phyloP scores from a whole-genome alignment of 2,329 filamentous ascomycete genomes.

The Aulographum hederae region DNA sequence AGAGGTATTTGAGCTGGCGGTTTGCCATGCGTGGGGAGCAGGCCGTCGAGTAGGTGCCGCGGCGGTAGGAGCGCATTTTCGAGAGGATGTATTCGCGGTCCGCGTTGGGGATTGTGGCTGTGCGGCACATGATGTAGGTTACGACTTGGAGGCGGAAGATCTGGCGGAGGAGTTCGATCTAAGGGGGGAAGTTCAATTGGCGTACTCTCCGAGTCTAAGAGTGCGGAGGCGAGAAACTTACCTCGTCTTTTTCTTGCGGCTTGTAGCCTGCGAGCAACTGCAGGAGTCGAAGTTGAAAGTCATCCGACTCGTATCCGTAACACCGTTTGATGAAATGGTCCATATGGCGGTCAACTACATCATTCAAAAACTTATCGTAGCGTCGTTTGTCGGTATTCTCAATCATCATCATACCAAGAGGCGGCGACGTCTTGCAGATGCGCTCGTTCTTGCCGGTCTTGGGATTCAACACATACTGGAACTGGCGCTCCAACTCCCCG shows the following conservation, averaged over 20 bases:
- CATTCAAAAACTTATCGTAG: constrained; percentile 22
- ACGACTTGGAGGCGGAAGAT: constrained; percentile 26
- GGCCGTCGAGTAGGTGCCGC: constrained; percentile 8
- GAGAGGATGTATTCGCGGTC: constrained; percentile 17
- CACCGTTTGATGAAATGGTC: constrained; percentile 8
- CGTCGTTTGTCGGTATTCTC: constrained; percentile 23
- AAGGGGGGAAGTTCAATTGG: constrained; percentile 5
- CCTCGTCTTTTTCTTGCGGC: constrained; percentile 20
- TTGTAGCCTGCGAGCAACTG: constrained; percentile 20
- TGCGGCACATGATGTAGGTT: constrained; percentile 31
- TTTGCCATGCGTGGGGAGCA: constrained; percentile 28
- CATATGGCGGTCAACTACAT: constrained; percentile 3
- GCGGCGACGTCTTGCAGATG: constrained; percentile 20
- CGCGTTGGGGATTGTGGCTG: constrained; percentile 24
- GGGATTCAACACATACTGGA: constrained; percentile 23
- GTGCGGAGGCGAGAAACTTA: constrained; percentile 7
- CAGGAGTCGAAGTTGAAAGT: constrained; percentile 24
- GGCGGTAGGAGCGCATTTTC: constrained; percentile 19
- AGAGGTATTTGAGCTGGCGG: constrained; percentile 31
- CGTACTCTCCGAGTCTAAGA: background rate
- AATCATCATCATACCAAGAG: constrained; percentile 26
- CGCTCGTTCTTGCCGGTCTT: constrained; percentile 14
- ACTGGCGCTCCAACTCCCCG: constrained; percentile 19
- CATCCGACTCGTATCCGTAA: constrained; percentile 26
- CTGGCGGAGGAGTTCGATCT: constrained; percentile 22